Conservation (phyloP, 441 rosid species). For the Adansonia rubrostipa region DNA sequence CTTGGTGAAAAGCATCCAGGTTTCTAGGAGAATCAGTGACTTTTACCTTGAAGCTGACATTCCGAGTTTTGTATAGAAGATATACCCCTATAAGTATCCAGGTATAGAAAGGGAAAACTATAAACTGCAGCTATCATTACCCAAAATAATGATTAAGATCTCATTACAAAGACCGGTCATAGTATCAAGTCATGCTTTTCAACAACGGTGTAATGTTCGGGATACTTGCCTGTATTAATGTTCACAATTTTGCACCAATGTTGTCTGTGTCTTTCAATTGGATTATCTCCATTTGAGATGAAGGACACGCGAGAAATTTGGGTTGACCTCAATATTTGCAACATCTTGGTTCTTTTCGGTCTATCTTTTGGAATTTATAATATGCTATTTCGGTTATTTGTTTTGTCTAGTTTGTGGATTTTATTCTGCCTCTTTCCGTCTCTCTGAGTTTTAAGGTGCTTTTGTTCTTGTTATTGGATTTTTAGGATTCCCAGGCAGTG, state of each 20-base stretch:
- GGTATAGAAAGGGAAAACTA: too few species aligned
- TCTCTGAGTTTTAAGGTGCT: not conserved
- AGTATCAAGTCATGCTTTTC: not conserved
- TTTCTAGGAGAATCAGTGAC: not conserved
- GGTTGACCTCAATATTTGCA: not conserved
- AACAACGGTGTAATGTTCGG: not conserved
- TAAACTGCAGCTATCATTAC: not conserved
- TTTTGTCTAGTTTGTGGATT: not conserved
- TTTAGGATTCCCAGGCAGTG: not conserved
- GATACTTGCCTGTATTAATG: not conserved
- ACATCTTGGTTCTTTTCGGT: slow-evolving; percentile 10
- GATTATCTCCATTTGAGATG: not conserved
- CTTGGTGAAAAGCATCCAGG: not conserved
- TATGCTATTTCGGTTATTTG: not conserved
- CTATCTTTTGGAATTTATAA: not conserved
- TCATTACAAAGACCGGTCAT: not conserved
- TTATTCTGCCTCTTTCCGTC: not conserved
- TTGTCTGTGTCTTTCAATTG: not conserved
- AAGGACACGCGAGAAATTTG: not conserved
- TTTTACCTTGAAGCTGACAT: not conserved
- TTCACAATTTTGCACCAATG: not conserved
- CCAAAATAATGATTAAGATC: not conserved
- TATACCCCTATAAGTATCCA: not conserved
- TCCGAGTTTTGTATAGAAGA: not conserved
- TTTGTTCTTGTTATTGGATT: not conserved